Evolutionary conservation across 177 flowering plant species (phyloP), one percentile per base, ranked within the genome.

Genomic region (Vitis hybrid): DNA sequence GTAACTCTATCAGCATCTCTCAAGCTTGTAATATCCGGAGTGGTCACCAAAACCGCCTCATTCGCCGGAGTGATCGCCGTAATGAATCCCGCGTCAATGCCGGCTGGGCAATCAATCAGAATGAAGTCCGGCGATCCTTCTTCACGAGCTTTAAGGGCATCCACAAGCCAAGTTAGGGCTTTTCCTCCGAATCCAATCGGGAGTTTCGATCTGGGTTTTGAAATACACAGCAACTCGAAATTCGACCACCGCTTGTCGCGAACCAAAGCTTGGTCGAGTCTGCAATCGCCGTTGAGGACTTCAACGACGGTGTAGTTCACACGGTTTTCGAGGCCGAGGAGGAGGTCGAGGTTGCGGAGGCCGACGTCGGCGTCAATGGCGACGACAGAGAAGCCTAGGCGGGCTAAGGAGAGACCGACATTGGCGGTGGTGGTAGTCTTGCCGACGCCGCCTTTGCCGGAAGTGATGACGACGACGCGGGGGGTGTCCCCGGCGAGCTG

Each of bases 361-460:
- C 98, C 99, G 10, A 95, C 97, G 70, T 93, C 98, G 56, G 98
- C 98, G 79, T 95, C 99, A 23, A 95, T 88, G 68, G 99, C 92
- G 57, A 95, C 97, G 19, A 93, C 97, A 23, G 97, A 90, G 87
- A 91, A 93, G 72, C 96, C 97, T 6, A 89, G 87, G 11, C 99
- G 92, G 51, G 99, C 99, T 6, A 93, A 77, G 39, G 98, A 95
- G 74, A 95, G 89, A 67, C 94, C 93, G 12, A 93, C 71, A 69
- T 95, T 95, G 65, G 99, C 98, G 30, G 99, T 95, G 76, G 99
- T 93, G 26, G 99, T 95, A 71, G 99, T 95, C 71, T 95, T 95
- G 2, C 99, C 99, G 12, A 95, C 98, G 34, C 99, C 99, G 15
- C 99, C 99, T 76, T 95, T 95, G 26, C 99, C 99, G 63, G 99